These are phyloP conservation scores for Elsinoe batatas DNA, from an alignment of 2,329 filamentous ascomycete genomes.

Conservation along the genomic window DNA sequence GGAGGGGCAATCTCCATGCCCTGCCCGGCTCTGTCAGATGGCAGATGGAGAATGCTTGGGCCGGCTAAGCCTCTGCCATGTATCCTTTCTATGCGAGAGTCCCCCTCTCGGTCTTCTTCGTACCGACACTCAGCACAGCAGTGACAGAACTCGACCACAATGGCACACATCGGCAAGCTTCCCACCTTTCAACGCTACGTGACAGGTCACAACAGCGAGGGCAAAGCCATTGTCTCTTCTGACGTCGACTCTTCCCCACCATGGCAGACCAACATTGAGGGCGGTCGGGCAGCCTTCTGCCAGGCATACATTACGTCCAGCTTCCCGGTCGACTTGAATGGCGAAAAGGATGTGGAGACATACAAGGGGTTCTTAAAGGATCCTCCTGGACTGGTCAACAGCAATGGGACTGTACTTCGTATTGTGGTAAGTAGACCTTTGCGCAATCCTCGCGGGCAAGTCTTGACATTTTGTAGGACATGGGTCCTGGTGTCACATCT, in stretches of 20 bases:
- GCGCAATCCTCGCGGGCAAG: not conserved
- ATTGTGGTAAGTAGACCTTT: conserved; percentile 16
- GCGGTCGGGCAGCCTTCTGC: conserved; percentile 34
- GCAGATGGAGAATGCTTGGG: not conserved
- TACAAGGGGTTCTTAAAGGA: conserved; percentile 36
- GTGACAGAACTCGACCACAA: not conserved
- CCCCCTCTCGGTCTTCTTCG: not conserved
- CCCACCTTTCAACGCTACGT: conserved; percentile 18
- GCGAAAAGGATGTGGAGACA: conserved; percentile 36
- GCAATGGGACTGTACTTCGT: conserved; percentile 37
- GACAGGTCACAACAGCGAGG: conserved; percentile 23
- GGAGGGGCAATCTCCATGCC: too few relatives aligned
- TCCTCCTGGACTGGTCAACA: conserved; percentile 41
- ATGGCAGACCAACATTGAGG: conserved; percentile 27
- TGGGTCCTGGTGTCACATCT: conserved; percentile 19
- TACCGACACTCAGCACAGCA: not conserved
- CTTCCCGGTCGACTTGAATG: conserved; percentile 37
- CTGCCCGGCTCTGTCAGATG: too few relatives aligned
- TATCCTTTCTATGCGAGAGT: not conserved
- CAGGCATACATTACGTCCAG: conserved; percentile 42
- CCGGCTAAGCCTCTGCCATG: not conserved
- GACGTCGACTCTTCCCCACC: conserved; percentile 19
- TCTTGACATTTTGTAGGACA: conserved; percentile 16
- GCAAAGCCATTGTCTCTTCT: conserved; percentile 23
- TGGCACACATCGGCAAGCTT: conserved; percentile 8